Base-by-base conservation (phyloP, 345 rosid genomes). In the Salix brachista region DNA sequence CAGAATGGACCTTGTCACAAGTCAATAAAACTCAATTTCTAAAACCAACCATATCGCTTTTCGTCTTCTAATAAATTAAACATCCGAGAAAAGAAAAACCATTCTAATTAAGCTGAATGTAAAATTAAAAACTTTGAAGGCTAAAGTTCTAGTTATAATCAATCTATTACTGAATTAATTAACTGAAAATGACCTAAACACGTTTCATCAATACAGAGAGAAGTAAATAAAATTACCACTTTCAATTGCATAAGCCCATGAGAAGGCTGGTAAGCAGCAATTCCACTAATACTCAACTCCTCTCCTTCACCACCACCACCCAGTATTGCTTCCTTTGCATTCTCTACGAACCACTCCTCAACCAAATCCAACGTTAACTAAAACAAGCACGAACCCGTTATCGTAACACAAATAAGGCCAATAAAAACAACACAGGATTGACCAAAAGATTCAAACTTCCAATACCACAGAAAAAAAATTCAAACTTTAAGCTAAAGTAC, bases 191-290 rank as follows among this genome's bases (percentile, higher is more conserved):
- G 67, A 39, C 21, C 41, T 8, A 46, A 46, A 46, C 16, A 52
- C 70, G 69, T 41, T 52, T 50, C 18, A n/a, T 37, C 17, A 30
- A 58, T 11, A n/a, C 32, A 42, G 46, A 37, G 39, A 64, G 25
- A 65, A 73, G 16, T 62, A 79, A 60, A 25, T 60, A 60, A 2
- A 60, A 52, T 76, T 87, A 95, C 99, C 95, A 86, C 83, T 91
- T 91, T 90, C 52, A 95, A 86, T 71, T 92, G 87, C 88, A 83
- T 85, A 77, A 87, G 77, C 79, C 99, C 97, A 83, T 90, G 87
- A 66, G 60, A 85, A 73, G 97, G 94, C 77, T 84, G 94, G 77
- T 89, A 91, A 79, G 85, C 73, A 76, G 96, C 91, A 89, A 91
- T 84, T 78, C 86, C 87, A 79, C 87, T 78, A 52, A 88, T 83